Conservation (phyloP, 108 stramenopile species). For the Hondaea fermentalgiana region DNA sequence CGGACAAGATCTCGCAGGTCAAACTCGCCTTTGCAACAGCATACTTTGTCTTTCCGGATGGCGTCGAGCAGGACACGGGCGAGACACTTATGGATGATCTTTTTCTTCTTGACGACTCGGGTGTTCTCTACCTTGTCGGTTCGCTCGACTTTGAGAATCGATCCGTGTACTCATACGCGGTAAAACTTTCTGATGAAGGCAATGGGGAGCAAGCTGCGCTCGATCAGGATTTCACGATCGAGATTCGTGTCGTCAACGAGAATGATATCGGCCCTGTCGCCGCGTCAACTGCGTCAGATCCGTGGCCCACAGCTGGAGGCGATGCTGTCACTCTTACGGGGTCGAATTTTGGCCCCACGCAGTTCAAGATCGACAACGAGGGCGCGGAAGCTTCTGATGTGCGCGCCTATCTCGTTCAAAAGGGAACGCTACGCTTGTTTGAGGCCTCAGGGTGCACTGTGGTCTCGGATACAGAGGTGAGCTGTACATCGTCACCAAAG, state of each 20-base stretch:
- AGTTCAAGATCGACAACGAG: neutral
- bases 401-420: neutral
- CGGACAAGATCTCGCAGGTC: neutral
- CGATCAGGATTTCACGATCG: neutral
- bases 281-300: neutral
- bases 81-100: neutral
- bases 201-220: neutral
- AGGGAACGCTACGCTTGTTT: neutral
- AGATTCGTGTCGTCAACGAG: neutral
- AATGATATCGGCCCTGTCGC: neutral
- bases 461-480: neutral
- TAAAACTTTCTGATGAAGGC: neutral
- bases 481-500: neutral
- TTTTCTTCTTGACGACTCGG: neutral
- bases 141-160: neutral
- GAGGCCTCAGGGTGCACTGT: neutral
- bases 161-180: neutral
- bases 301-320: conserved; percentile 3
- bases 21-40: neutral
- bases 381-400: neutral
- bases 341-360: neutral
- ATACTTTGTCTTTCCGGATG: neutral
- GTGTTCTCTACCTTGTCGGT: neutral
- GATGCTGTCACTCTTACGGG: neutral
- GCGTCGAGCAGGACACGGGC: neutral